Conservation (phyloP, 441 rosid species). For the Corymbia citriodora region DNA sequence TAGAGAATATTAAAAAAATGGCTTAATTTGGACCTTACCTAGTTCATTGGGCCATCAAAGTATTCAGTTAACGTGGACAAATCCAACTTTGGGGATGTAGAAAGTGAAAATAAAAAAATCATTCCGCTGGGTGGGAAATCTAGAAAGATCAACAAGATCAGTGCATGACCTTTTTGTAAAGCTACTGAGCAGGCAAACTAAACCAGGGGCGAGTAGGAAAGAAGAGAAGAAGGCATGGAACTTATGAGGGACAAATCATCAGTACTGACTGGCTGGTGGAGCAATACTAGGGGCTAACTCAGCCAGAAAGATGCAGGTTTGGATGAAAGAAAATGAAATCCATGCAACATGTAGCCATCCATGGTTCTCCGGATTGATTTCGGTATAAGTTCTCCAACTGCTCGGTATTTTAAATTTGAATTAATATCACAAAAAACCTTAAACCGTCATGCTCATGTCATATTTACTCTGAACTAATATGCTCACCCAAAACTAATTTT, state of each 20-base stretch:
- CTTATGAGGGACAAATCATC: not conserved
- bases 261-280: not conserved
- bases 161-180: not conserved
- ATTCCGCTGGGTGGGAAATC: not conserved
- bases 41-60: not conserved
- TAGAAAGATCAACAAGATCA: not conserved
- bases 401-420: not conserved
- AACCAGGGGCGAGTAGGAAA: not conserved
- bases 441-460: too few species aligned
- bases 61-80: not conserved
- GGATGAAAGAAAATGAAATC: not conserved
- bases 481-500: too few species aligned
- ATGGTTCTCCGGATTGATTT: not conserved
- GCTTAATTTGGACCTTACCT: not conserved
- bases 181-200: not conserved
- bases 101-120: not conserved
- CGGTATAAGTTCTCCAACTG: not conserved
- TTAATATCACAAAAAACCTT: too few species aligned
- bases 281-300: not conserved
- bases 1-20: not conserved
- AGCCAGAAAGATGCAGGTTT: not conserved
- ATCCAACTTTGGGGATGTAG: not conserved
- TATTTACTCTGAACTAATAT: not conserved
- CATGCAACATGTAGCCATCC: not conserved
- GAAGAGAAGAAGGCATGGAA: not conserved